phyloP scores from a whole-genome alignment of 2,329 filamentous ascomycete species.

The Cercospora zeae-maydis region DNA sequence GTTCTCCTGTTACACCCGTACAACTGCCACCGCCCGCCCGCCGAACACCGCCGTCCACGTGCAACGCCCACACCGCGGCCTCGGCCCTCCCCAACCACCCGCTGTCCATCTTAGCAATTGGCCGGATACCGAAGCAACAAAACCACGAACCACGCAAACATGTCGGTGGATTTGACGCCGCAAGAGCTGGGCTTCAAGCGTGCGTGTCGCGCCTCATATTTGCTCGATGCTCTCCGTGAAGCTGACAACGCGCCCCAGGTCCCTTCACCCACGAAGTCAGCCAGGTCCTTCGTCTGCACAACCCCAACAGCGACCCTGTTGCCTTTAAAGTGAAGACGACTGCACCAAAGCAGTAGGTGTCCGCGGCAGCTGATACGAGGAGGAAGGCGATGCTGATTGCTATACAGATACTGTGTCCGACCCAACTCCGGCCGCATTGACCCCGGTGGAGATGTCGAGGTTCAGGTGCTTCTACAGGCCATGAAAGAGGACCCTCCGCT shows the following conservation, averaged over 20 bases:
- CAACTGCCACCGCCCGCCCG: background rate
- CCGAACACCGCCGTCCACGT: background rate
- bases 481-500: slow-evolving; percentile 91
- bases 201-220: slow-evolving; percentile 49
- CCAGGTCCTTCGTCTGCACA: slow-evolving; percentile 57
- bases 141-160: slow-evolving; percentile 45
- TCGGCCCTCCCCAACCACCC: slow-evolving; percentile 1
- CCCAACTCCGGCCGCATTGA: slow-evolving; percentile 97
- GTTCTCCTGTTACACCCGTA: background rate
- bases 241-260: slow-evolving; percentile 42
- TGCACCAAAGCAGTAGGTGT: slow-evolving; percentile 89
- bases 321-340: slow-evolving; percentile 93
- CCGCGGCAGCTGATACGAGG: background rate
- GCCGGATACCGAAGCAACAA: slow-evolving; percentile 1
- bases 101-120: slow-evolving; percentile 9
- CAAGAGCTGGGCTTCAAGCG: slow-evolving; percentile 89
- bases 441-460: slow-evolving; percentile 82
- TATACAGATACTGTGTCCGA: slow-evolving; percentile 83
- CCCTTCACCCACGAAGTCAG: slow-evolving; percentile 63
- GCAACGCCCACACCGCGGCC: background rate
- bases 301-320: slow-evolving; percentile 56
- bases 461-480: slow-evolving; percentile 94
- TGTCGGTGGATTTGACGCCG: slow-evolving; percentile 94
- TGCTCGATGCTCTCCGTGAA: background rate
- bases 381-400: slow-evolving; percentile 5